Base-by-base conservation (phyloP, 2,329 filamentous ascomycete genomes). In the Trichoderma koningiopsis region DNA sequence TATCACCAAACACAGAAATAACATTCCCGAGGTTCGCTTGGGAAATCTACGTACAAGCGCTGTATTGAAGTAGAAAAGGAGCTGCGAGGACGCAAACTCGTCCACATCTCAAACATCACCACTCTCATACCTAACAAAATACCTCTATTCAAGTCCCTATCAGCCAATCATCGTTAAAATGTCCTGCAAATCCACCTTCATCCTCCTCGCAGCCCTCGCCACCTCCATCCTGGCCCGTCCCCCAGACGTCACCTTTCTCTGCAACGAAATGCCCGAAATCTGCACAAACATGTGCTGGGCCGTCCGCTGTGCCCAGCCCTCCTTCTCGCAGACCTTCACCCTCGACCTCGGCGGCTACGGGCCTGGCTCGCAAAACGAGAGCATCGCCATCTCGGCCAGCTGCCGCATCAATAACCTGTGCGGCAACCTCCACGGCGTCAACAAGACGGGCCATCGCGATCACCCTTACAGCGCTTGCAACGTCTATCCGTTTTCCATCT, bases 251-350 rank as follows among this genome's bases (percentile, higher is more conserved):
- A 73, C 70, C 24, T 74, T 74, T 57, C 40, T 67, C 31, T 73
- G 72, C 68, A 57, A 71, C 64, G 68, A 66, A 52, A 71, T 71
- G 62, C 69, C 72, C 22, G 72, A 74, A 14, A 61, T 74, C 43
- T 74, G 72, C 68, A 71, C 68, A 27, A 74, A 74, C 72, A 74
- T 74, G 71, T 74, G 73, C 71, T 74, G 72, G 68, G 73, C 73
- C 58, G 61, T 71, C 49, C 73, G 72, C 52, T 74, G 73, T 66
- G 73, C 71, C 27, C 64, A 59, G 3, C 72, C 73, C 1, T 57
- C 37, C 5, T 74, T 74, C 52, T 24, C 72, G 1, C 67, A 70
- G 14, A 58, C 37, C 4, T 56, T 73, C 40, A 71, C 62, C 55
- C 72, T 71, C 71, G 70, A 71, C 60, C 57, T 53, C 40, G 37